Evolutionary conservation across 2,329 filamentous ascomycete genomes (phyloP).

Genomic region (Nemania abortiva): DNA sequence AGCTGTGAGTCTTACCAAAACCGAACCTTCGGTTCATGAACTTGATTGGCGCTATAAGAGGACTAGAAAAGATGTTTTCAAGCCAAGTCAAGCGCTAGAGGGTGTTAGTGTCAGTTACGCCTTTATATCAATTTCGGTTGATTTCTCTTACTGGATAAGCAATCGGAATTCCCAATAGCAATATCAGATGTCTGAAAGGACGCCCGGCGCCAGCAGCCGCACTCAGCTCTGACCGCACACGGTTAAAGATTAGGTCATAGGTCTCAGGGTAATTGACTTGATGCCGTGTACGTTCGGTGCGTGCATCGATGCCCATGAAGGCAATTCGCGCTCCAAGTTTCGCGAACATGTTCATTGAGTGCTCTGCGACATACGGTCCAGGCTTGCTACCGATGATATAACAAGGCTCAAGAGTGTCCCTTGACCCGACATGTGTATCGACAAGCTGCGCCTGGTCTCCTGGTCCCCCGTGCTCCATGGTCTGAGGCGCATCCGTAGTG

Average conservation of each 20-base stretch:
- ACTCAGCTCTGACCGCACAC: conserved; percentile 78
- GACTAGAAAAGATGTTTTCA: conserved; percentile 89
- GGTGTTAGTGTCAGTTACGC: conserved; percentile 36
- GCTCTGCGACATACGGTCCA: conserved; percentile 90
- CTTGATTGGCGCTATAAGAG: conserved; percentile 87
- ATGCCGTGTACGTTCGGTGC: conserved; percentile 93
- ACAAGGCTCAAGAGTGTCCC: conserved; percentile 68
- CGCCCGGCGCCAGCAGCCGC: conserved; percentile 74
- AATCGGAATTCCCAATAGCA: conserved; percentile 88
- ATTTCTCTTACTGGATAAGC: conserved; percentile 75
- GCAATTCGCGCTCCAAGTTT: conserved; percentile 84
- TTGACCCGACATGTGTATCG: conserved; percentile 76
- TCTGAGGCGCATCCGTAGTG: conserved; percentile 75
- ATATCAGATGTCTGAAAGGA: conserved; percentile 87
- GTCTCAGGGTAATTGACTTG: conserved; percentile 96
- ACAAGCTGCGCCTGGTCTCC: conserved; percentile 79
- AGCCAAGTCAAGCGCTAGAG: conserved; percentile 89
- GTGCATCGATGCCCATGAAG: conserved; percentile 89
- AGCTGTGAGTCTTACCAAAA: conserved; percentile 61
- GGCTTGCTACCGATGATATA: conserved; percentile 84
- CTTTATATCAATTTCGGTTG: conserved; percentile 48
- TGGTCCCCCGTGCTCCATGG: conserved; percentile 69
- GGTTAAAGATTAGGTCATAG: conserved; percentile 84
- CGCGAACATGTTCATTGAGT: conserved; percentile 88
- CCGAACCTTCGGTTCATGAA: conserved; percentile 93